Conservation (phyloP, 192 early-diverging fungal genomes). For the Funneliformis mosseae region DNA sequence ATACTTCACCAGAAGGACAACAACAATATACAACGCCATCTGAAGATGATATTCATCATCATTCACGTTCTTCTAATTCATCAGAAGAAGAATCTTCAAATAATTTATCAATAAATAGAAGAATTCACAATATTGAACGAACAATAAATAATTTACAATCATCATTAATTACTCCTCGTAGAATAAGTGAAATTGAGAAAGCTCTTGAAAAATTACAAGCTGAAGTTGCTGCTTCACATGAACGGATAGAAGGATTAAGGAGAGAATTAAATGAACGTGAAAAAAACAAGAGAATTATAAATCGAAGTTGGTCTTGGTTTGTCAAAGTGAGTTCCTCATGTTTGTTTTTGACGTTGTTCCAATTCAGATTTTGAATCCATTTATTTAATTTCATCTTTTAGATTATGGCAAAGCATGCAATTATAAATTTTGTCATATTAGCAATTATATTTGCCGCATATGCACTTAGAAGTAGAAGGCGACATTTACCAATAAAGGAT, state of each 20-base stretch:
- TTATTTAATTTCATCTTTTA: neutral
- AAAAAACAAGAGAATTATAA: neutral
- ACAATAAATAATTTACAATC: neutral
- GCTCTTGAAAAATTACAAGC: conserved; percentile 20
- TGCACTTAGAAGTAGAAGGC: neutral
- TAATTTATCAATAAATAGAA: neutral
- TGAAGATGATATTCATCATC: neutral
- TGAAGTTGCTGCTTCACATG: conserved; percentile 27
- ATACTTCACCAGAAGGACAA: neutral
- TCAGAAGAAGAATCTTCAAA: neutral
- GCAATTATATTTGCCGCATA: neutral
- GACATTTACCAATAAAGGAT: neutral
- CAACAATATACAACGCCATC: neutral
- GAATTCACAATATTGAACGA: neutral
- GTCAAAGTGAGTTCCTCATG: neutral
- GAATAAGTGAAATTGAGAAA: conserved; percentile 26
- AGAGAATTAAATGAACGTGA: conserved; percentile 10
- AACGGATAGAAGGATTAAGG: conserved; percentile 7
- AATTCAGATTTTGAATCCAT: neutral
- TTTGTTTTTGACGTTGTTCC: neutral
- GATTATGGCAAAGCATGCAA: conserved; percentile 25
- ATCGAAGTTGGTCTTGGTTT: conserved; percentile 11
- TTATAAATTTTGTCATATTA: conserved; percentile 11
- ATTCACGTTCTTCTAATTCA: neutral
- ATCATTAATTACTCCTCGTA: neutral